These are phyloP conservation scores for Penicillium nucicola DNA, from an alignment of 495 filamentous ascomycete species.

Conservation along the genomic window DNA sequence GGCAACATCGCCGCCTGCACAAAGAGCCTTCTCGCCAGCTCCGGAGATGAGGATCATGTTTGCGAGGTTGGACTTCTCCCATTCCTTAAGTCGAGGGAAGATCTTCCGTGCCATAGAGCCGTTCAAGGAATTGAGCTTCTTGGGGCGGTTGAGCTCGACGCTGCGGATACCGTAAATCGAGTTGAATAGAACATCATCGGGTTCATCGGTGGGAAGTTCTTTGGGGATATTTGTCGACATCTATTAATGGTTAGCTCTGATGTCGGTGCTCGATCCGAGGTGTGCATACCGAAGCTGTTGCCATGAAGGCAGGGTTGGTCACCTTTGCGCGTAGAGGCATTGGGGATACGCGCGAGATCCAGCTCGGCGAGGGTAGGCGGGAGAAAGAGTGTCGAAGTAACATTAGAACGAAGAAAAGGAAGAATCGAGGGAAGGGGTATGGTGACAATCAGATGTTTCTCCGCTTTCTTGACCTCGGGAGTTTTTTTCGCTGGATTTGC, in stretches of 20 bases:
- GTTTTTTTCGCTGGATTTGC: constrained; percentile 28
- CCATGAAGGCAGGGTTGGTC: constrained; percentile 55
- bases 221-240: constrained; percentile 56
- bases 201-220: constrained; percentile 64
- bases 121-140: constrained; percentile 86
- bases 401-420: constrained; percentile 40
- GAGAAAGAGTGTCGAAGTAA: constrained; percentile 48
- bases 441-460: constrained; percentile 26
- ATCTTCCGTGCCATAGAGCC: constrained; percentile 95
- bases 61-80: constrained; percentile 88
- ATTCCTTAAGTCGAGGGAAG: constrained; percentile 79
- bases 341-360: constrained; percentile 47
- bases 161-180: constrained; percentile 83
- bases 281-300: constrained; percentile 41
- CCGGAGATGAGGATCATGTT: constrained; percentile 93
- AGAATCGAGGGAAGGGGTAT: constrained; percentile 12
- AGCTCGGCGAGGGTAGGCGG: constrained; percentile 47
- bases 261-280: neutral
- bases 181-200: constrained; percentile 89
- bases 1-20: constrained; percentile 88
- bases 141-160: constrained; percentile 90
- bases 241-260: constrained; percentile 32
- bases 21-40: constrained; percentile 78
- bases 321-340: constrained; percentile 94
- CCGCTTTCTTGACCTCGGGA: constrained; percentile 34